Evolutionary conservation across 177 flowering plant species (phyloP), one percentile per base, ranked within the genome.

Genomic region (Vitis hybrid): DNA sequence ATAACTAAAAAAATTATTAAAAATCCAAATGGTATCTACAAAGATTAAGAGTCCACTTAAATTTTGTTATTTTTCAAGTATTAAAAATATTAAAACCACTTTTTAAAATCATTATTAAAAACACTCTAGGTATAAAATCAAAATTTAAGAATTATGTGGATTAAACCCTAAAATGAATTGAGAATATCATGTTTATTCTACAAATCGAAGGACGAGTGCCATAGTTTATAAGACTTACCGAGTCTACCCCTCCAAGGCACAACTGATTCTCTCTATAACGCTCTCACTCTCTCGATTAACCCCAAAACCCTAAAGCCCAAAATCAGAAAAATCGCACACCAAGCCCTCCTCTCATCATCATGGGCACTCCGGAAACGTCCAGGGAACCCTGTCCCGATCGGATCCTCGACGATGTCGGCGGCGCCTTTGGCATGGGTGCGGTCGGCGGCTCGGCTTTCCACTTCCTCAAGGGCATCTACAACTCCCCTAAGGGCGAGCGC

Each of bases 351-450:
- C 26, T 21, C 29, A 12, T 48, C 60, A 4, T 69, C 61, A 89
- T 89, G 97, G 90, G 85, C 16, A 89, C 89, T 0, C 91, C 92
- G 1, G 97, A 90, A 70, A 89, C 89, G 0, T 86, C 92, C 2
- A 72, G 95, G 2, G 94, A 90, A 64, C 95, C 92, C 0, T 92
- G 97, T 81, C 97, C 96, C 0, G 95, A 90, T 48, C 86, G 95
- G 4, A 92, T 92, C 69, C 87, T 92, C 2, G 93, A 87, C 67
- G 93, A 89, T 73, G 45, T 88, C 69, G 97, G 97, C 51, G 92
- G 92, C 33, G 97, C 92, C 4, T 92, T 92, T 70, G 92, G 84
- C 39, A 92, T 92, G 95, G 97, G 97, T 0, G 92, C 89, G 0
- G 89, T 87, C 9, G 97, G 97, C 5, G 97, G 97, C 50, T 84